Evolutionary conservation across 495 filamentous ascomycete species (phyloP).

Genomic region (Neurospora sp.): DNA sequence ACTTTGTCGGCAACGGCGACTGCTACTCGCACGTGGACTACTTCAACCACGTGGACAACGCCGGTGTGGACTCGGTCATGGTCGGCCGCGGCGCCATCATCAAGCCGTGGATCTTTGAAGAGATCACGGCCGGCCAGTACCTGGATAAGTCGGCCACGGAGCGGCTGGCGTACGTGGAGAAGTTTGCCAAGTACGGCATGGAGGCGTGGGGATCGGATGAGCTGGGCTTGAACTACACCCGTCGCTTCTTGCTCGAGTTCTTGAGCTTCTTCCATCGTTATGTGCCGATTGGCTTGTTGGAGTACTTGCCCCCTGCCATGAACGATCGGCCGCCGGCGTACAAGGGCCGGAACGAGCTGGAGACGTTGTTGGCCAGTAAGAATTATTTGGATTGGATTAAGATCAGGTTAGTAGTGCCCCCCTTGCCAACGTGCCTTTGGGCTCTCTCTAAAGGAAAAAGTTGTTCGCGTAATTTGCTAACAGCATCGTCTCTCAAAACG

Average conservation of each 20-base stretch:
- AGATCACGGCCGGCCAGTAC: constrained; percentile 85
- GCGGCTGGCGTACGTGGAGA: constrained; percentile 73
- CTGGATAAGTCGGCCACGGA: constrained; percentile 87
- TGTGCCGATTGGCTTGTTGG: constrained; percentile 79
- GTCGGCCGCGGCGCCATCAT: constrained; percentile 82
- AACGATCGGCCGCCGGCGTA: constrained; percentile 82
- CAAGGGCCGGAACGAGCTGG: constrained; percentile 75
- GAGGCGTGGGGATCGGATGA: constrained; percentile 94
- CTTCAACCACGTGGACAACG: constrained; percentile 60
- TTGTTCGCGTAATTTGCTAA: not conserved
- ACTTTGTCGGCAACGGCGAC: constrained; percentile 94
- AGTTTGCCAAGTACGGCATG: constrained; percentile 81
- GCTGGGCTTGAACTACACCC: constrained; percentile 76
- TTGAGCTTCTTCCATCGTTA: constrained; percentile 86
- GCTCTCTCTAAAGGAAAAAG: not conserved
- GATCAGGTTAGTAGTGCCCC: constrained; percentile 60
- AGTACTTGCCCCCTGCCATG: constrained; percentile 73
- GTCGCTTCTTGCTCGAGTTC: constrained; percentile 90
- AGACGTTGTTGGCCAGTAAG: constrained; percentile 77
- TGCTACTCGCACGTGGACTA: constrained; percentile 91
- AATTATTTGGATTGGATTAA: constrained; percentile 98
- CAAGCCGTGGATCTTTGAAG: constrained; percentile 97
- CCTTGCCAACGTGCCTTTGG: not conserved
- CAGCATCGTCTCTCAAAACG: constrained; percentile 8
- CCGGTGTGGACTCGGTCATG: constrained; percentile 82